phyloP scores from a whole-genome alignment of 768 basidiomycete species.

The Rhodotorula diobovata region DNA sequence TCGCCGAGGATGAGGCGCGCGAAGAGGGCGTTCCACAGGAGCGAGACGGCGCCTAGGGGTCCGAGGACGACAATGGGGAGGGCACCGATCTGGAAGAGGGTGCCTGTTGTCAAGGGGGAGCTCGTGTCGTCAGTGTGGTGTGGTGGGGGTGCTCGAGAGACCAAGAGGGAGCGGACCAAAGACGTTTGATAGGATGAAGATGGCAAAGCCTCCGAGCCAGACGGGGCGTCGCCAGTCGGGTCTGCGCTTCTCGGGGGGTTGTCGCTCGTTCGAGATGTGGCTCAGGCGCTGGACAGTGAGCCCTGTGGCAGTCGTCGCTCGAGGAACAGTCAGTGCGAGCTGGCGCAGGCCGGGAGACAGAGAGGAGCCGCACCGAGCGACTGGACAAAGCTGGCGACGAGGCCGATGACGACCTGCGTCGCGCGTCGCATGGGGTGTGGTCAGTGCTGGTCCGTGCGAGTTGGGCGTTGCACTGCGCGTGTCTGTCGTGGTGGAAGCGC shows the following conservation, averaged over 20 bases:
- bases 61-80: slow-evolving; percentile 92
- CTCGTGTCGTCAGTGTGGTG: too few relatives aligned
- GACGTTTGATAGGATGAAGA: slow-evolving; percentile 84
- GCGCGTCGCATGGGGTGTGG: too few relatives aligned
- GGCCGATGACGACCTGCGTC: slow-evolving; percentile 54
- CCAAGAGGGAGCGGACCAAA: slow-evolving; percentile 52
- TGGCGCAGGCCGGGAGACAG: background rate
- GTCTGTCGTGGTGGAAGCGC: background rate
- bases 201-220: slow-evolving; percentile 79
- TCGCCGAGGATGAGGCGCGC: slow-evolving; percentile 79
- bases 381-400: slow-evolving; percentile 81
- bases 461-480: too few relatives aligned
- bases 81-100: slow-evolving; percentile 85
- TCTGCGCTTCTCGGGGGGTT: slow-evolving; percentile 61
- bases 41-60: slow-evolving; percentile 85
- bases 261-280: slow-evolving; percentile 73
- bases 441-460: too few relatives aligned
- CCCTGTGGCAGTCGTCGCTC: slow-evolving; percentile 46
- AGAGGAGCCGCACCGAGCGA: slow-evolving; percentile 56
- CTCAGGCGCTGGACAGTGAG: slow-evolving; percentile 90
- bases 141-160: too few relatives aligned
- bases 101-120: slow-evolving; percentile 44
- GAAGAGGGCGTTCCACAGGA: slow-evolving; percentile 92
- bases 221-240: slow-evolving; percentile 77
- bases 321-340: background rate